Evolutionary conservation across 768 basidiomycete genomes (phyloP), one percentile per base, ranked within the genome.

Genomic region (Leccinum imitatum): DNA sequence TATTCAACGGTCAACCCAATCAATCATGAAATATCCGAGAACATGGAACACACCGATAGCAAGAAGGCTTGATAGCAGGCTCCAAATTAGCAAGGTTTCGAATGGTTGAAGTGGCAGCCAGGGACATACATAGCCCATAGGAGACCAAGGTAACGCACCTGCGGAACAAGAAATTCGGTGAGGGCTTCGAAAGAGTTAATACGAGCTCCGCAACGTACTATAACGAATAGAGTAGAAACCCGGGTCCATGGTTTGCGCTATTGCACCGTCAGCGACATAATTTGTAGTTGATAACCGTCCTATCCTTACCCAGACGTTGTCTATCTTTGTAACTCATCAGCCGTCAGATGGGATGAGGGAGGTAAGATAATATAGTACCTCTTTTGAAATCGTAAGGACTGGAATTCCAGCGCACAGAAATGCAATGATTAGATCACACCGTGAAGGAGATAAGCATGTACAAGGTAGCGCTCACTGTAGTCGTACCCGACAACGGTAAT

Each of bases 361-460:
- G n/a, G n/a, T 17, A 23, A 50, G n/a, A 27, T 27, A 13, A 39
- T 0, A 25, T 51, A 30, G 30, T 30, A 65, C 64, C 54, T 65
- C 64, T 58, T 48, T 48, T 15, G 64, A 31, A 41, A 65, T 41
- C 4, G 63, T 65, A 35, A 65, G 63, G 31, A 47, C 64, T 65
- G 6, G n/a, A 52, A 19, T 19, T 30, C 7, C 19, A 11, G 30
- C 4, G 31, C n/a, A 21, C 0, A 23, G 10, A 53, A 44, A 11
- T 44, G 10, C 6, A 19, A 44, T 44, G 13, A 47, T 53, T 31
- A 6, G 10, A 14, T 41, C 1, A 27, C 17, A 33, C 10, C n/a
- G 5, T 35, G 10, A 30, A 17, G 2, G 41, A 44, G 41, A 19
- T n/a, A 35, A 51, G 15, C 21, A 21, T 35, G 35, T 13, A 47